Evolutionary conservation across 2,329 filamentous ascomycete genomes (phyloP).

Genomic region (Aspergillus sp.): DNA sequence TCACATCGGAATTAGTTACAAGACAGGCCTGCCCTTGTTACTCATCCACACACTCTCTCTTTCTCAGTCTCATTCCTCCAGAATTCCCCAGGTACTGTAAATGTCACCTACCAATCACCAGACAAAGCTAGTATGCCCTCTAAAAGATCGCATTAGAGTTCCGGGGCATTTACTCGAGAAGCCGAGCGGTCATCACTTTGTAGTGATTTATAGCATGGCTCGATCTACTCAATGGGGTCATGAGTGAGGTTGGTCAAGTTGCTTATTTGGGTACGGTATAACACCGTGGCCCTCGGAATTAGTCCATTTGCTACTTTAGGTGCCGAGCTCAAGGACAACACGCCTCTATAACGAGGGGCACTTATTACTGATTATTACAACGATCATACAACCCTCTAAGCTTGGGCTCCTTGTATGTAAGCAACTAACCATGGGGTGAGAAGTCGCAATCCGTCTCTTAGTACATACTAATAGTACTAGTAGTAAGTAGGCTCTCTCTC

Average conservation of each 20-base stretch:
- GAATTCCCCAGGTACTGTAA: slow-evolving; percentile 14
- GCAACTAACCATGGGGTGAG: not conserved
- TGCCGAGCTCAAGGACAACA: not conserved
- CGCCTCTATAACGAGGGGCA: not conserved
- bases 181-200: not conserved
- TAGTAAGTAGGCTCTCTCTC: not conserved
- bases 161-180: slow-evolving; percentile 8
- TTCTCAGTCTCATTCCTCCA: not conserved
- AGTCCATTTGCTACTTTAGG: not conserved
- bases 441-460: not conserved
- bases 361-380: not conserved
- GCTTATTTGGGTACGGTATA: not conserved
- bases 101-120: slow-evolving; percentile 5
- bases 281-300: not conserved
- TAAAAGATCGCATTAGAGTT: slow-evolving; percentile 1
- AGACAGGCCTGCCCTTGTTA: slow-evolving; percentile 2
- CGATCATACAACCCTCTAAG: not conserved
- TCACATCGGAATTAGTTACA: not conserved
- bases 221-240: not conserved
- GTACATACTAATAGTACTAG: not conserved
- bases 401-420: not conserved
- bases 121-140: slow-evolving; percentile 1
- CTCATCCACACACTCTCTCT: not conserved
- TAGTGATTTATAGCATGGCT: not conserved
- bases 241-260: not conserved